phyloP scores from a whole-genome alignment of 2,329 filamentous ascomycete genomes.

The Spiromastix sp. region DNA sequence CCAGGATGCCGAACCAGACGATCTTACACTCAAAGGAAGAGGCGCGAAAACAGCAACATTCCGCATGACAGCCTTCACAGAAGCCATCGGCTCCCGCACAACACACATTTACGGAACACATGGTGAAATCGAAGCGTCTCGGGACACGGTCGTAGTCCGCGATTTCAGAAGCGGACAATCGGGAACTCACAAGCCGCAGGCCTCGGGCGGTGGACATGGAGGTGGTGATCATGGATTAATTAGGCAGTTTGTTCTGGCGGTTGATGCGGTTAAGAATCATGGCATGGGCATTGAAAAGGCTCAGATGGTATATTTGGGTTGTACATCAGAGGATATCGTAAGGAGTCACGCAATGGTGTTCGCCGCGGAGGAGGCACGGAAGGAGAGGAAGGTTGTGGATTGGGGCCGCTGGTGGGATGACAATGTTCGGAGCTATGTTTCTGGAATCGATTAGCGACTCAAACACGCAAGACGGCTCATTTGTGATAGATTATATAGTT shows the following conservation, averaged over 20 bases:
- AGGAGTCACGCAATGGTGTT: slow-evolving; percentile 76
- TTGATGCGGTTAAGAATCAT: slow-evolving; percentile 59
- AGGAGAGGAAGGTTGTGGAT: slow-evolving; percentile 51
- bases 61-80: slow-evolving; percentile 77
- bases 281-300: slow-evolving; percentile 52
- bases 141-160: slow-evolving; percentile 58
- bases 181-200: slow-evolving; percentile 42
- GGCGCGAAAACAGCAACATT: slow-evolving; percentile 69
- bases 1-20: slow-evolving; percentile 19
- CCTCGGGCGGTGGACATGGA: slow-evolving; percentile 51
- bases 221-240: slow-evolving; percentile 62
- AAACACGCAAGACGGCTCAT: too few species aligned
- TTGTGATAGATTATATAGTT: too few species aligned
- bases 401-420: slow-evolving; percentile 62
- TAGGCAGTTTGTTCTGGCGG: slow-evolving; percentile 63
- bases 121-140: slow-evolving; percentile 73
- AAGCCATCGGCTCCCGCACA: slow-evolving; percentile 65
- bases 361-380: slow-evolving; percentile 68
- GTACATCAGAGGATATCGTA: slow-evolving; percentile 67
- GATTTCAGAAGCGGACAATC: slow-evolving; percentile 48
- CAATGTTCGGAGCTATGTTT: too few species aligned
- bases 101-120: slow-evolving; percentile 66
- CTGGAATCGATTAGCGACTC: too few species aligned
- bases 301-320: slow-evolving; percentile 60
- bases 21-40: slow-evolving; percentile 23